A percentile compares a stretch with the other conserved stretches of the same genome.
Conservation (phyloP, 192 early-diverging fungal genomes). For the Linnemannia exigua region DNA sequence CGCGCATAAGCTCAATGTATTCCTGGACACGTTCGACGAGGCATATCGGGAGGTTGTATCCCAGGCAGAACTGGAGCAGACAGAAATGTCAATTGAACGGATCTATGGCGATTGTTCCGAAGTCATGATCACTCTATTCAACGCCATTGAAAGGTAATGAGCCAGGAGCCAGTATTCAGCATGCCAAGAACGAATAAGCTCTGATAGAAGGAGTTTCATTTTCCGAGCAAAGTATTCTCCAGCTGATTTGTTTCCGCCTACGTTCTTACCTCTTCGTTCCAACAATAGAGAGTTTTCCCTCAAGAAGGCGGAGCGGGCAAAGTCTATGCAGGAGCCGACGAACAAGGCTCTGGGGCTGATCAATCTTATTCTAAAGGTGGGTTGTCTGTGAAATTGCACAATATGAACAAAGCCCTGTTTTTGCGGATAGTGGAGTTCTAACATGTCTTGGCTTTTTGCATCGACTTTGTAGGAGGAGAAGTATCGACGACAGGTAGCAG, state of each 20-base stretch:
- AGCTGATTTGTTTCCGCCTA: background rate
- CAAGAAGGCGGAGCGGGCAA: slow-evolving; percentile 35
- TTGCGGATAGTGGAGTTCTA: background rate
- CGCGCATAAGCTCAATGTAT: slow-evolving; percentile 42
- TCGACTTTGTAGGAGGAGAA: slow-evolving; percentile 44
- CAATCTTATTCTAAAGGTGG: slow-evolving; percentile 54
- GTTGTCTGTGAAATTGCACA: background rate
- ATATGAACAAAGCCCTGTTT: background rate
- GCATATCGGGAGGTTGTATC: slow-evolving; percentile 45
- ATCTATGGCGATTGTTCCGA: slow-evolving; percentile 58
- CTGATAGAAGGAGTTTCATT: background rate
- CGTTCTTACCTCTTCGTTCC: background rate
- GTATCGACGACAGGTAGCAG: slow-evolving; percentile 41
- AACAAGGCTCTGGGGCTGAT: slow-evolving; percentile 42
- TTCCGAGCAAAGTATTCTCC: background rate
- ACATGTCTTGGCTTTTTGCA: background rate
- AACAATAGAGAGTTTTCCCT: slow-evolving; percentile 23
- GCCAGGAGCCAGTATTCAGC: background rate
- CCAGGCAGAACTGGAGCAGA: slow-evolving; percentile 37
- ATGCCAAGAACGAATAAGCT: background rate
- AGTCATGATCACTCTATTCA: slow-evolving; percentile 43
- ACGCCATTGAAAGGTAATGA: slow-evolving; percentile 42
- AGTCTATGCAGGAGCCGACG: slow-evolving; percentile 48
- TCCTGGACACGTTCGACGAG: slow-evolving; percentile 58
- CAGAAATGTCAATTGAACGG: slow-evolving; percentile 43